Evolutionary conservation across 2,329 filamentous ascomycete species (phyloP), one percentile per base, ranked within the genome.

Genomic region (Hypoxylon sp.): DNA sequence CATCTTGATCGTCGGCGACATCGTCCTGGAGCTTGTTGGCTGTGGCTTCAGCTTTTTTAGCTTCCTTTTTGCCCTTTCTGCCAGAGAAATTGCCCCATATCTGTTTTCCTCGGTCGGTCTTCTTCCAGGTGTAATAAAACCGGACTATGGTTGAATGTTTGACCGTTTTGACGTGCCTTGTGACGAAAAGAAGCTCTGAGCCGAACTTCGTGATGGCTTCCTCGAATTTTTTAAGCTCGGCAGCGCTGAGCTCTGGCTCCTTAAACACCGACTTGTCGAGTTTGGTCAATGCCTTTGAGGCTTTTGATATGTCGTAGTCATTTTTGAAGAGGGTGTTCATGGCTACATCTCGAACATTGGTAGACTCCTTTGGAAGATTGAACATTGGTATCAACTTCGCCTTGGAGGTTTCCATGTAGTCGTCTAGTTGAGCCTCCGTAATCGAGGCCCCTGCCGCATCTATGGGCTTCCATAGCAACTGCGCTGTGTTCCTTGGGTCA

Each of bases 91-190:
- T 92, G 64, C 93, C 93, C 94, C 96, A 97, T 20, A 99, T 89
- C 72, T 96, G 89, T 75, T 87, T 90, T 40, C 96, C 96, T 62
- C 90, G 89, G 1, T 91, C 86, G 0, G 93, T 93, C 79, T 98
- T 98, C 81, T 99, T 99, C 96, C 96, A 99, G 70, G 92, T 92
- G 77, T 99, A 99, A 79, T 98, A 99, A 76, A 92, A 96, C 2
- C 96, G 91, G 24, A 97, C 93, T 66, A 97, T 91, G 62, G 93
- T 88, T 52, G 90, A 89, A 66, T 93, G 89, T 40, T 87, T 88
- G 71, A 96, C 88, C 0, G 90, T 92, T 78, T 93, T 94, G 73
- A 97, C 92, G 77, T 97, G 92, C 71, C 91, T 89, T 69, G 90
- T 93, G 64, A 98, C 91, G 48, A 87, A 86, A 70, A 93, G 87